Evolutionary conservation across 2,329 filamentous ascomycete species (phyloP).

Genomic region (Tolypocladium pustulatum): DNA sequence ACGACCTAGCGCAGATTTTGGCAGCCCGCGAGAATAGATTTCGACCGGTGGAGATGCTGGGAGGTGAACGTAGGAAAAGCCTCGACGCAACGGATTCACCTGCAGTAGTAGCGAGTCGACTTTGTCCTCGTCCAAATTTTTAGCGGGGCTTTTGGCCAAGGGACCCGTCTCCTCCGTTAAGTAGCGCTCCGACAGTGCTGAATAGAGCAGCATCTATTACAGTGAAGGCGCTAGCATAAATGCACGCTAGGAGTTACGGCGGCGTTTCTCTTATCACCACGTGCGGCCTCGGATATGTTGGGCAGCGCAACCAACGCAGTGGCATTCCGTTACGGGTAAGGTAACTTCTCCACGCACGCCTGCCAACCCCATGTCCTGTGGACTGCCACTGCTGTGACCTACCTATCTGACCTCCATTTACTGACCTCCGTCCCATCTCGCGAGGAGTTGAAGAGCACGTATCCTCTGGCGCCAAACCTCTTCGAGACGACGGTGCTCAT

Average conservation of each 20-base stretch:
- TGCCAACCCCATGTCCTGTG: background rate
- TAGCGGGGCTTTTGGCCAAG: background rate
- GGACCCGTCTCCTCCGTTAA: too few relatives aligned
- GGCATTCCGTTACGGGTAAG: background rate
- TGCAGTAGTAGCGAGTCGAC: too few relatives aligned
- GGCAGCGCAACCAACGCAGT: background rate
- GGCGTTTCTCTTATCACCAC: conserved; percentile 1
- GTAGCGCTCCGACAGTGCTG: too few relatives aligned
- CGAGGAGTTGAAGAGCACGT: background rate
- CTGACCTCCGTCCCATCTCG: background rate
- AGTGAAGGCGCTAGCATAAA: too few relatives aligned
- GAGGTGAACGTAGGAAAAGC: background rate
- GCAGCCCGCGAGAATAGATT: background rate
- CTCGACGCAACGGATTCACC: background rate
- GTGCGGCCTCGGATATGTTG: background rate
- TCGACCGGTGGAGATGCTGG: background rate
- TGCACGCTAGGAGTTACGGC: too few relatives aligned
- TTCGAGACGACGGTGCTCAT: background rate
- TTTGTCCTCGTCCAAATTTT: background rate
- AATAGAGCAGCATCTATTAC: too few relatives aligned
- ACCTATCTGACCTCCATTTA: background rate
- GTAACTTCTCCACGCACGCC: background rate
- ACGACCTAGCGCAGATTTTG: background rate
- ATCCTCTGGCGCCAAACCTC: background rate
- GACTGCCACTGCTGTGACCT: background rate